Evolutionary conservation across 768 basidiomycete species (phyloP), one percentile per base, ranked within the genome.

Genomic region (Suillus cothurnatus): DNA sequence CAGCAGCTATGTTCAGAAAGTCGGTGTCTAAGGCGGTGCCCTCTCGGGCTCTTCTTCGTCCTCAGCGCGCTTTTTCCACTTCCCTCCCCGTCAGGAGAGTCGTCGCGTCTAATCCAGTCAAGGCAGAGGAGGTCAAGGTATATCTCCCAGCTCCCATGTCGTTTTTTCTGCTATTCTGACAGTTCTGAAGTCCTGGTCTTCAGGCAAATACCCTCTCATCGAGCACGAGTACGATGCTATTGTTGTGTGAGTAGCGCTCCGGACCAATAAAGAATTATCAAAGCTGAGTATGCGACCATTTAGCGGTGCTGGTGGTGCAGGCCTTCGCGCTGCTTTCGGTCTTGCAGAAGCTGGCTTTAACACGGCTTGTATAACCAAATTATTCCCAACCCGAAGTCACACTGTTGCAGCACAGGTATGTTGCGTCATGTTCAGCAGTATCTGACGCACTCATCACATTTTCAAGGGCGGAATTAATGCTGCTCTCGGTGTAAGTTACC

Each of bases 191-290:
- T 87, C 88, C 43, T 91, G 88, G 89, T 85, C 88, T 55, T 90
- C 88, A 47, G 93, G 91, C 59, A 94, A 95, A 76, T 99, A 99
- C 77, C 94, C 97, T 23, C 83, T 99, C 67, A 95, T 99, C 71
- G 97, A 99, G 76, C 97, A 99, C 76, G 96, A 98, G 78, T 99
- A 95, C 78, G 97, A 99, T 84, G 97, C 97, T 21, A 90, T 99
- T 71, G 97, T 99, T 64, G 94, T 99, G 95, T 97, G 75, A 79
- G 96, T 85, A n/a, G 45, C n/a, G 28, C 26, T 19, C 56, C 7
- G 32, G 31, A 36, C 8, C 14, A 64, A 21, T 45, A 17, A 45
- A 3, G 14, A 67, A 50, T 57, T 52, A 56, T 62, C 58, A 4
- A 45, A 52, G 21, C 69, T 76, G 6, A 77, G 63, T 28, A 58